phyloP scores from a whole-genome alignment of 495 filamentous ascomycete genomes.

The Mycothermus thermophilus region DNA sequence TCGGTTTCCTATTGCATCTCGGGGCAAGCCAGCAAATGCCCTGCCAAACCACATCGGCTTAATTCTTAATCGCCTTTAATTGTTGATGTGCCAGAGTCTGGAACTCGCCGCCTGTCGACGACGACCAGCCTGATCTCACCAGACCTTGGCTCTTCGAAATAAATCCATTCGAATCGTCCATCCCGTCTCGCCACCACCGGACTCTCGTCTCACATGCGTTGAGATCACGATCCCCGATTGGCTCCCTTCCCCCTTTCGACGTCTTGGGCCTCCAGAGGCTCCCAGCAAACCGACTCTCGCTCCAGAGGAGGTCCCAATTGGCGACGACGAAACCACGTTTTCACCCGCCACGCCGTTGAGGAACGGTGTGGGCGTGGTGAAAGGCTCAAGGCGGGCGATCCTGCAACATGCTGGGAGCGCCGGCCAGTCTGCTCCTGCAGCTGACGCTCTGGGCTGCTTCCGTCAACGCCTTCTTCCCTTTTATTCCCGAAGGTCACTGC shows the following conservation, averaged over 20 bases:
- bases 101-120: conserved; percentile 17
- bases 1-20: too few relatives aligned
- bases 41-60: conserved; percentile 24
- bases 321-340: too few relatives aligned
- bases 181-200: too few relatives aligned
- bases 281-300: too few relatives aligned
- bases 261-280: too few relatives aligned
- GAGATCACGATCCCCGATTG: too few relatives aligned
- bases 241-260: too few relatives aligned
- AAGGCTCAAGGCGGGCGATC: conserved; percentile 8
- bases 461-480: conserved; percentile 26
- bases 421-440: conserved; percentile 20
- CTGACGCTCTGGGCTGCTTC: conserved; percentile 29
- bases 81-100: conserved; percentile 21
- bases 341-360: conserved; percentile 5
- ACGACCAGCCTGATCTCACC: conserved; percentile 5
- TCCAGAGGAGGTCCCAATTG: too few relatives aligned
- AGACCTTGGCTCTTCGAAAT: conserved; percentile 1
- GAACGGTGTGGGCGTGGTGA: conserved; percentile 18
- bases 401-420: conserved; percentile 27
- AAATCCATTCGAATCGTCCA: too few relatives aligned
- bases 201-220: conserved; percentile 2
- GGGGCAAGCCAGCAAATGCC: too few relatives aligned
- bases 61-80: conserved; percentile 26
- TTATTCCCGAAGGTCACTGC: conserved; percentile 13